These are phyloP conservation scores for Pinguiococcus pyrenoidosus DNA, from an alignment of 108 stramenopile species.

Conservation along the genomic window DNA sequence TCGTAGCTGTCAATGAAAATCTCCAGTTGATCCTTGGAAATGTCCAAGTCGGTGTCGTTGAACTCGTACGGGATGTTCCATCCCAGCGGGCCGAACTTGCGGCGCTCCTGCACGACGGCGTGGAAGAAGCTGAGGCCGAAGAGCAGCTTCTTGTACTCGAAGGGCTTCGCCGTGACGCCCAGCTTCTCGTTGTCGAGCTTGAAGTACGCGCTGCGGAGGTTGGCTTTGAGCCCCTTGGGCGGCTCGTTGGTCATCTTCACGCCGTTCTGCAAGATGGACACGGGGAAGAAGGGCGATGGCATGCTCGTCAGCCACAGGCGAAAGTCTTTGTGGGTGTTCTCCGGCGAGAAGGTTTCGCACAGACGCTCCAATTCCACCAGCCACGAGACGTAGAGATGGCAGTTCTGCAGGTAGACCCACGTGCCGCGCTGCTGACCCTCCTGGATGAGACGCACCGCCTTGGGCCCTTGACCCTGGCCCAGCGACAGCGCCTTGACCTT, in stretches of 20 bases:
- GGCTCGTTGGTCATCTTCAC: conserved; percentile 53
- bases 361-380: conserved; percentile 36
- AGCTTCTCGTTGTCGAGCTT: conserved; percentile 36
- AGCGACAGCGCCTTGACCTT: conserved; percentile 29
- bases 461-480: conserved; percentile 35
- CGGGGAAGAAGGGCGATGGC: conserved; percentile 42
- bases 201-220: conserved; percentile 33
- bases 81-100: conserved; percentile 43
- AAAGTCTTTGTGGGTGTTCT: conserved; percentile 37
- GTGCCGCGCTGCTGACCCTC: conserved; percentile 37
- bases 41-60: conserved; percentile 48
- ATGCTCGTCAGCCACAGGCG: conserved; percentile 44
- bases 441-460: conserved; percentile 28
- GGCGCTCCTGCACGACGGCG: conserved; percentile 36
- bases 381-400: conserved; percentile 48
- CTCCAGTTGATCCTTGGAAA: conserved; percentile 38
- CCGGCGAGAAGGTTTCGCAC: conserved; percentile 29
- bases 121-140: conserved; percentile 48
- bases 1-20: conserved; percentile 40
- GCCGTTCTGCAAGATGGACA: conserved; percentile 34
- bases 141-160: conserved; percentile 37
- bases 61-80: conserved; percentile 51
- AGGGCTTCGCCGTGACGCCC: conserved; percentile 22
- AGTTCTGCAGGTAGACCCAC: conserved; percentile 62
- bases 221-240: conserved; percentile 39